These are phyloP conservation scores for Saccharomyces hybrid DNA, from an alignment of 1,139 yeast species.

Conservation along the genomic window DNA sequence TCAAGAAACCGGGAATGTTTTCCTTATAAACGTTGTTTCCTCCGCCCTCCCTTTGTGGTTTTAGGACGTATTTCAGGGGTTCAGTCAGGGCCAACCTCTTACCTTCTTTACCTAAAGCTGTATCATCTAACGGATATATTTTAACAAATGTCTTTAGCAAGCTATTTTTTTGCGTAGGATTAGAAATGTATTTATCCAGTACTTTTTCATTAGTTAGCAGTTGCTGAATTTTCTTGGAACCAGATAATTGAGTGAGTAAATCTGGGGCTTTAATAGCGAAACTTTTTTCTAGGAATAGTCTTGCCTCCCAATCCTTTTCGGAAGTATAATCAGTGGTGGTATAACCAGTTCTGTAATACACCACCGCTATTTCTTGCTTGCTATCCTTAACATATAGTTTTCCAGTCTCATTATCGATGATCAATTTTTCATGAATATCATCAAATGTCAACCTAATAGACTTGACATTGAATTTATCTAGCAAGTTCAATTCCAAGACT, in stretches of 20 bases:
- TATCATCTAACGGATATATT: slow-evolving; percentile 75
- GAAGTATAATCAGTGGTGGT: slow-evolving; percentile 64
- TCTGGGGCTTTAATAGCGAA: slow-evolving; percentile 89
- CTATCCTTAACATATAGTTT: slow-evolving; percentile 46
- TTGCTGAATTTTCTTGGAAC: slow-evolving; percentile 90
- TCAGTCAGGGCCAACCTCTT: slow-evolving; percentile 55
- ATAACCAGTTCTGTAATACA: slow-evolving; percentile 85
- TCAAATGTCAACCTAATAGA: slow-evolving; percentile 62
- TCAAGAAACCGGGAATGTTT: slow-evolving; percentile 69
- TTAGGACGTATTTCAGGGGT: slow-evolving; percentile 71
- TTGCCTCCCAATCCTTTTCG: slow-evolving; percentile 67
- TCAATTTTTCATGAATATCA: slow-evolving; percentile 39
- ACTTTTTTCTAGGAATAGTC: slow-evolving; percentile 63
- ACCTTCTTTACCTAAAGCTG: slow-evolving; percentile 57
- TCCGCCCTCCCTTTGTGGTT: slow-evolving; percentile 96
- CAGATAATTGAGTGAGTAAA: slow-evolving; percentile 78
- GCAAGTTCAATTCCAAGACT: slow-evolving; percentile 62
- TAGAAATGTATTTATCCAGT: slow-evolving; percentile 40
- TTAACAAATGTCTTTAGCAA: slow-evolving; percentile 66
- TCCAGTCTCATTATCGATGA: slow-evolving; percentile 37
- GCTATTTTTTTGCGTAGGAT: slow-evolving; percentile 26
- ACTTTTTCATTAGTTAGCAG: slow-evolving; percentile 52
- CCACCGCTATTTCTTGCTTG: slow-evolving; percentile 72
- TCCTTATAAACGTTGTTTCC: slow-evolving; percentile 87
- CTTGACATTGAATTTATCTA: slow-evolving; percentile 47